phyloP scores from a whole-genome alignment of 2,329 filamentous ascomycete species.

The Alternaria sp. region DNA sequence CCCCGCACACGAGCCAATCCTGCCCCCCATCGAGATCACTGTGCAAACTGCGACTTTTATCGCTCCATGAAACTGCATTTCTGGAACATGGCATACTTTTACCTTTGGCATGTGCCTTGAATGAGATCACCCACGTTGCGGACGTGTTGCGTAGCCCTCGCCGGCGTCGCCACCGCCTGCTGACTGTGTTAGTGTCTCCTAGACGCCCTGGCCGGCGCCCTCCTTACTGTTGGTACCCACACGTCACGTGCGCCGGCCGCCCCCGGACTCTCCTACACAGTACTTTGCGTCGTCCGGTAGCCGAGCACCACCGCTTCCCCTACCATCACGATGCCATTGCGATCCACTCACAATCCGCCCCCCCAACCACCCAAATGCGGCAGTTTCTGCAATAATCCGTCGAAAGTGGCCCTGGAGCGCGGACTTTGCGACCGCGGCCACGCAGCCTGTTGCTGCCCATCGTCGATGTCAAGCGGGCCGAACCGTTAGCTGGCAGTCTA shows the following conservation, averaged over 20 bases:
- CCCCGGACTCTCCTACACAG: background rate
- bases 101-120: background rate
- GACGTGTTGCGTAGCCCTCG: background rate
- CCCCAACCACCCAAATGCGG: constrained; percentile 11
- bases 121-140: background rate
- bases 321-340: constrained; percentile 1
- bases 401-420: constrained; percentile 11
- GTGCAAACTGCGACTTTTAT: background rate
- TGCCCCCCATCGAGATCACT: background rate
- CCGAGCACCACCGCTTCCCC: background rate
- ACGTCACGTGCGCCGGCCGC: background rate
- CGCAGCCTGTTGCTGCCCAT: constrained; percentile 15
- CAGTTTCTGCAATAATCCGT: constrained; percentile 9
- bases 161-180: background rate
- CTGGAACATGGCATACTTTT: constrained; percentile 7
- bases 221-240: background rate
- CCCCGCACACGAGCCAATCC: constrained; percentile 7
- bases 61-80: background rate
- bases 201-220: background rate
- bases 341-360: background rate
- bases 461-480: constrained; percentile 18
- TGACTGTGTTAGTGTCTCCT: constrained; percentile 1
- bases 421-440: constrained; percentile 15
- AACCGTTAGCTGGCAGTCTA: constrained; percentile 20
- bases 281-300: constrained; percentile 1